phyloP scores from a whole-genome alignment of 73 alveolate species.

The Paramecium sexaurelia region DNA sequence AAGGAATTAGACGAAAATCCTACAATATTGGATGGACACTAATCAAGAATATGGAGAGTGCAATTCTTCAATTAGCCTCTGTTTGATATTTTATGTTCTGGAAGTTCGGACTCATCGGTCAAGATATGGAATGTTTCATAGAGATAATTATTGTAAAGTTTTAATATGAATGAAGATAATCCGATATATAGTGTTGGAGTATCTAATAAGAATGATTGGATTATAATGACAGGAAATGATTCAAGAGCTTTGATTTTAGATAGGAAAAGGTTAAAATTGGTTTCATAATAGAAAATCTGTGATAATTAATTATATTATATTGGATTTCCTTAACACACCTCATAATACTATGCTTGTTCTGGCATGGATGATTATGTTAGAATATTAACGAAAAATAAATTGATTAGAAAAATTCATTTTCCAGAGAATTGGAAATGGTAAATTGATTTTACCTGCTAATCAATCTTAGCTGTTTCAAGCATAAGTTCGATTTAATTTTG shows the following conservation, averaged over 20 bases:
- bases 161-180: background rate
- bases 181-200: background rate
- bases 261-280: background rate
- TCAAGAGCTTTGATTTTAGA: background rate
- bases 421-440: background rate
- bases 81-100: background rate
- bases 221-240: constrained; percentile 22
- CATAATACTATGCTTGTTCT: background rate
- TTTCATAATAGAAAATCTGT: background rate
- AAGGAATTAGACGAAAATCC: background rate
- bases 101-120: background rate
- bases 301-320: background rate
- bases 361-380: background rate
- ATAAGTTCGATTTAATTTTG: background rate
- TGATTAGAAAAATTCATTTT: background rate
- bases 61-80: background rate
- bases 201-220: background rate
- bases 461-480: background rate
- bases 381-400: background rate
- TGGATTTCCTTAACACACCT: background rate
- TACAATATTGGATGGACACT: background rate
- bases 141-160: background rate
- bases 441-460: background rate
- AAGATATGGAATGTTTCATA: background rate
- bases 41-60: background rate